Base-by-base conservation (phyloP, 352 stramenopile genomes). In the Elongisporangium senticosum region DNA sequence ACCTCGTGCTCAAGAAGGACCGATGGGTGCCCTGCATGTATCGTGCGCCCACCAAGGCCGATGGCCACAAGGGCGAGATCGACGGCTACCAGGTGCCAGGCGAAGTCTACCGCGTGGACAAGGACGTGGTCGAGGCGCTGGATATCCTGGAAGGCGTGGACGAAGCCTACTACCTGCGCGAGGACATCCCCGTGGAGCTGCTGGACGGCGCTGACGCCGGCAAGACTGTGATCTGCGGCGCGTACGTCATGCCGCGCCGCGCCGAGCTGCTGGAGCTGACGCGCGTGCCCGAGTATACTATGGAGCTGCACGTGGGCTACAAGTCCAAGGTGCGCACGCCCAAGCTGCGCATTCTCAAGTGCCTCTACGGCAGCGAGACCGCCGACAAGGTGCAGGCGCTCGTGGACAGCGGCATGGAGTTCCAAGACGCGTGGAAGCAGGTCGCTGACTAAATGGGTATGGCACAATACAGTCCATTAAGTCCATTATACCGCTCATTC, bases 91-190 rank as follows among this genome's bases (percentile, higher is more conserved):
- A 66, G 20, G 71, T 87, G 20, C 68, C 74, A 20, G 79, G 77
- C 3, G 82, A 91, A 59, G 52, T 91, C 56, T 91, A 83, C 60
- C 68, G 66, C 49, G 79, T 91, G 22, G 79, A 91, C 47, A 56
- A 64, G 7, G 76, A 83, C 53, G 67, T 63, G 20, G 58, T 91
- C 22, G 55, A 69, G 52, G 77, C 72, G 40, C 67, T 91, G 15
- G 85, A 95, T 28, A 75, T 93, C 20, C 72, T 95, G 51, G 85
- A 95, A 64, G 76, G 73, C 51, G 80, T 93, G 5, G 76, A 77
- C 24, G 71, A 84, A 40, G 71, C 74, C 14, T 89, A 83, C 37
- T 91, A 95, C 51, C 48, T 75, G 59, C 76, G 82, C 20, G 80
- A 91, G 48, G 61, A 77, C 56, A 80, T 90, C 43, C 70, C 70